These are phyloP conservation scores for Raffaelea ambrosiae DNA, from an alignment of 2,329 filamentous ascomycete genomes.

Conservation along the genomic window DNA sequence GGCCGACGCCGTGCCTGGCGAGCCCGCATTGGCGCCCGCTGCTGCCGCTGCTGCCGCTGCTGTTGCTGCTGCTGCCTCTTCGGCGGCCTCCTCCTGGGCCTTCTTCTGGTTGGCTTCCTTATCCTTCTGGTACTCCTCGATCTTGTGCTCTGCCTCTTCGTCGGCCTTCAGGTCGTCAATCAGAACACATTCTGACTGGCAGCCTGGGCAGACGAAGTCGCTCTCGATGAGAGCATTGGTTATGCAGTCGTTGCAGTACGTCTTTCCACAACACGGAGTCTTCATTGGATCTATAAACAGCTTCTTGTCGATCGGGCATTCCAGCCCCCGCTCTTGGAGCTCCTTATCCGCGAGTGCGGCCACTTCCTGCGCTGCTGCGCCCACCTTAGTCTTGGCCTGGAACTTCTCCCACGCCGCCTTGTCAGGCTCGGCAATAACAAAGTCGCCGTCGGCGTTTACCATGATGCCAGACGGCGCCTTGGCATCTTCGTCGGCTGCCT, in stretches of 20 bases:
- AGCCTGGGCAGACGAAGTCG: constrained; percentile 92
- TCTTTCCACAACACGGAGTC: constrained; percentile 96
- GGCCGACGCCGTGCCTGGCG: neutral
- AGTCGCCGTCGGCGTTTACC: constrained; percentile 96
- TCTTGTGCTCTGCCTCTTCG: constrained; percentile 67
- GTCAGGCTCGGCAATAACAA: constrained; percentile 92
- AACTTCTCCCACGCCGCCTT: constrained; percentile 95
- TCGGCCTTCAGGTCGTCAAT: constrained; percentile 86
- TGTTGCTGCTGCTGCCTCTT: neutral
- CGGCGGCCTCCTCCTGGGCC: constrained; percentile 13
- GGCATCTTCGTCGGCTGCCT: constrained; percentile 67
- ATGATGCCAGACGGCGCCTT: constrained; percentile 86
- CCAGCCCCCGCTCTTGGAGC: constrained; percentile 76
- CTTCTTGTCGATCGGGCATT: constrained; percentile 94
- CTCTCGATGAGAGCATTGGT: constrained; percentile 97
- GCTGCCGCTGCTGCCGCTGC: neutral
- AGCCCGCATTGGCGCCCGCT: neutral
- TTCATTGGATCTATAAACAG: constrained; percentile 98
- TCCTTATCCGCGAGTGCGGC: constrained; percentile 74
- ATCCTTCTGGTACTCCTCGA: constrained; percentile 62
- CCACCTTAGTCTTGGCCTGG: constrained; percentile 85
- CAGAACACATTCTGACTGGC: constrained; percentile 81
- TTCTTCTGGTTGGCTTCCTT: constrained; percentile 37
- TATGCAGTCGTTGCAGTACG: constrained; percentile 99
- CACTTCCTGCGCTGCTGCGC: constrained; percentile 72